These are phyloP conservation scores for Penicillium sp. DNA, from an alignment of 2,329 filamentous ascomycete genomes.

Conservation along the genomic window DNA sequence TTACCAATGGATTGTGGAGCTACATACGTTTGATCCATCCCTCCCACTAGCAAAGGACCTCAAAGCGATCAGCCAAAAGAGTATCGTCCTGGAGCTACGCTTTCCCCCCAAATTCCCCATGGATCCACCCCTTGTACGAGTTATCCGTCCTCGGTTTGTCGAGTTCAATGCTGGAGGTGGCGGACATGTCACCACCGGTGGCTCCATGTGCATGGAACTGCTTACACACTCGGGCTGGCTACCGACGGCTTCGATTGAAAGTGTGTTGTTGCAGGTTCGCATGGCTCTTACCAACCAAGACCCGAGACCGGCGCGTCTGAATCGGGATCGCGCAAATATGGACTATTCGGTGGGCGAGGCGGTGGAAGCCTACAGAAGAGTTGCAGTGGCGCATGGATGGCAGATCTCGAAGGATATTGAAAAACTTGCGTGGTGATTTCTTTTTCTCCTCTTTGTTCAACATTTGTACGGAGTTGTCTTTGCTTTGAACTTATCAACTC, in stretches of 20 bases:
- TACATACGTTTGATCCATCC: constrained; percentile 72
- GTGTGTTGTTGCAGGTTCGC: constrained; percentile 75
- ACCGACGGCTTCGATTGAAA: constrained; percentile 69
- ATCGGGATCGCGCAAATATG: constrained; percentile 26
- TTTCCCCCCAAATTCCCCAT: constrained; percentile 75
- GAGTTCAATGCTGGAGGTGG: constrained; percentile 71
- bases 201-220: constrained; percentile 80
- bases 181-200: constrained; percentile 79
- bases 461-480: background rate
- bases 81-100: constrained; percentile 76
- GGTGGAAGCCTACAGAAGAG: constrained; percentile 67
- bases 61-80: constrained; percentile 58
- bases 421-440: constrained; percentile 34
- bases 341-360: constrained; percentile 71
- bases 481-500: background rate
- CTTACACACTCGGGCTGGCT: constrained; percentile 82
- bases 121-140: constrained; percentile 77
- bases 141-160: constrained; percentile 76
- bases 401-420: constrained; percentile 61
- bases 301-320: constrained; percentile 68
- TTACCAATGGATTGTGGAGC: constrained; percentile 88
- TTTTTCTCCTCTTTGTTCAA: background rate
- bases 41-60: constrained; percentile 75
- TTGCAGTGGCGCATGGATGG: constrained; percentile 71
- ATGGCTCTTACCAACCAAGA: constrained; percentile 69